Conservation (phyloP, 2,329 filamentous ascomycete genomes). For the Exutisphaerella laricina region DNA sequence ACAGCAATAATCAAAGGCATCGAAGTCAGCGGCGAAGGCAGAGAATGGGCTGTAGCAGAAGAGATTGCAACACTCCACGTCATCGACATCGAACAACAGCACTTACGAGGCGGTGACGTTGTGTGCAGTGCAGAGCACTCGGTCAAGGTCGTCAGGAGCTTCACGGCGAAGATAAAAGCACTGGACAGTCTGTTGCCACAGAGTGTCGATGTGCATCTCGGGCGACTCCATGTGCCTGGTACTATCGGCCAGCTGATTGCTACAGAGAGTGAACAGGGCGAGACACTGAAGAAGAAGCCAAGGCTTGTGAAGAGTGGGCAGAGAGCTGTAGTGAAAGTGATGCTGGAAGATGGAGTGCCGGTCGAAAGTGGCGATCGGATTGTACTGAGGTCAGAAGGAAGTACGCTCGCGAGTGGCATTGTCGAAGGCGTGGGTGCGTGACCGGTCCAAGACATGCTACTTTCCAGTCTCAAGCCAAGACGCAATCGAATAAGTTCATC, state of each 20-base stretch:
- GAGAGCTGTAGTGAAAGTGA: slow-evolving; percentile 61
- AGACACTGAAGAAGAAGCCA: slow-evolving; percentile 74
- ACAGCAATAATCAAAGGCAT: slow-evolving; percentile 75
- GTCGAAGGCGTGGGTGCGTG: slow-evolving; percentile 44
- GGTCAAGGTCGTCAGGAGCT: slow-evolving; percentile 64
- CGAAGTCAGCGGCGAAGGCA: slow-evolving; percentile 64
- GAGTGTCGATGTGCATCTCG: slow-evolving; percentile 81
- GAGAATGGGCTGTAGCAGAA: slow-evolving; percentile 87
- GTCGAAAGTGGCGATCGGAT: slow-evolving; percentile 75
- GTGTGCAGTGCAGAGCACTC: slow-evolving; percentile 61
- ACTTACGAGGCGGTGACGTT: slow-evolving; percentile 75
- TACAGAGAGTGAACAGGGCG: slow-evolving; percentile 67
- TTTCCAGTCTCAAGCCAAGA: too few species aligned
- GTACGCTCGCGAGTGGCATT: slow-evolving; percentile 81
- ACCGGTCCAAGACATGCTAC: not conserved
- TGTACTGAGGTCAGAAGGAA: slow-evolving; percentile 71
- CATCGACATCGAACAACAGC: slow-evolving; percentile 69
- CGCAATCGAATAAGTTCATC: too few species aligned
- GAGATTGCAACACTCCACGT: slow-evolving; percentile 84
- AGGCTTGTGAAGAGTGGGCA: slow-evolving; percentile 76
- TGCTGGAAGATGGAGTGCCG: slow-evolving; percentile 61
- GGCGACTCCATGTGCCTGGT: slow-evolving; percentile 72
- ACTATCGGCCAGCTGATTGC: slow-evolving; percentile 67
- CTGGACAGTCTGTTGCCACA: slow-evolving; percentile 88
- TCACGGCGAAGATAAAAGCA: slow-evolving; percentile 78